Evolutionary conservation across 352 stramenopile species (phyloP).

Genomic region (Globisporangium rhizosaccharum): DNA sequence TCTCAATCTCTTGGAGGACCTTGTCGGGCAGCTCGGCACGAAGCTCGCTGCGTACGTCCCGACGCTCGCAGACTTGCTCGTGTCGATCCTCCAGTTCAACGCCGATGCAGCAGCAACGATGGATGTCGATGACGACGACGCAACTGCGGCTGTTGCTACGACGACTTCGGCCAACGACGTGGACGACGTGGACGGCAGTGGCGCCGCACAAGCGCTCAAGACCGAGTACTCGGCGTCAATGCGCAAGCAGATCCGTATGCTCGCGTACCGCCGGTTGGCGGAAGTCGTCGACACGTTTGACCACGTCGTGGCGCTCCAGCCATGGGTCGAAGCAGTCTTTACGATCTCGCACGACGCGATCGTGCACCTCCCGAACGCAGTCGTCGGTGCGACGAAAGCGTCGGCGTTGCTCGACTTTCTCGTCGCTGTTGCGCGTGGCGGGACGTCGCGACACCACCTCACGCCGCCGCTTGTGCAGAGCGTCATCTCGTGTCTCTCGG

Average conservation of each 20-base stretch:
- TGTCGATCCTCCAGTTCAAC: slow-evolving; percentile 68
- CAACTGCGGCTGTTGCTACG: neutral
- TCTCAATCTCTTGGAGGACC: slow-evolving; percentile 85
- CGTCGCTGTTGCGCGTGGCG: slow-evolving; percentile 46
- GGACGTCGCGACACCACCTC: slow-evolving; percentile 33
- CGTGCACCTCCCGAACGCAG: slow-evolving; percentile 53
- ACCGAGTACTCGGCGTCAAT: slow-evolving; percentile 37
- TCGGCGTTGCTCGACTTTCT: slow-evolving; percentile 78
- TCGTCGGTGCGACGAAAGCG: slow-evolving; percentile 70
- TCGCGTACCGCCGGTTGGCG: slow-evolving; percentile 65
- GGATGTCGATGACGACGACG: slow-evolving; percentile 18
- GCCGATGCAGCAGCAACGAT: slow-evolving; percentile 20
- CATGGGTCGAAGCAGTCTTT: slow-evolving; percentile 54
- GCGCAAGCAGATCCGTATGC: slow-evolving; percentile 78
- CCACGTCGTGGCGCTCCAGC: slow-evolving; percentile 46
- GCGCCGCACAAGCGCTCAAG: slow-evolving; percentile 10
- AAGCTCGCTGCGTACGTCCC: slow-evolving; percentile 82
- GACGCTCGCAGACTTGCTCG: slow-evolving; percentile 62
- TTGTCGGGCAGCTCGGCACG: slow-evolving; percentile 82
- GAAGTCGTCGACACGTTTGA: slow-evolving; percentile 82
- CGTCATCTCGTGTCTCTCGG: slow-evolving; percentile 65
- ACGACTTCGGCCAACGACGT: slow-evolving; percentile 12
- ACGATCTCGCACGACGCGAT: slow-evolving; percentile 50
- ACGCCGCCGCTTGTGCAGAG: slow-evolving; percentile 29
- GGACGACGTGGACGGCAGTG: slow-evolving; percentile 8